phyloP scores from a whole-genome alignment of 1,139 yeast species.

The Candida sanyaensis region DNA sequence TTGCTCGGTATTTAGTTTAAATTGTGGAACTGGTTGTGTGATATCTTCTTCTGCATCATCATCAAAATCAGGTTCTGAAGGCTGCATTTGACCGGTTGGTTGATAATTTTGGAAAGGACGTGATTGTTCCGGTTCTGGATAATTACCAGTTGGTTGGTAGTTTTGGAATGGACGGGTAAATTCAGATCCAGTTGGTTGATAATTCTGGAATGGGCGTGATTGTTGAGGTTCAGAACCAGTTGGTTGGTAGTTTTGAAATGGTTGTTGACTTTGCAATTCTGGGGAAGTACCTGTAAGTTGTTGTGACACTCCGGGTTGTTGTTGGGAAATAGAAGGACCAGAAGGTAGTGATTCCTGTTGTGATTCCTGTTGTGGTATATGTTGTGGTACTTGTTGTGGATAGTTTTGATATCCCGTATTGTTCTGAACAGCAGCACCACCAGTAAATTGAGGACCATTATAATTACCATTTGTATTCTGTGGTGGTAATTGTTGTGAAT shows the following conservation, averaged over 20 bases:
- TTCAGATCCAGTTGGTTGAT: background rate
- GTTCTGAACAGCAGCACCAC: background rate
- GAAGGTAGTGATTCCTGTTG: slow-evolving; percentile 7
- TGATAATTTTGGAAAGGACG: slow-evolving; percentile 2
- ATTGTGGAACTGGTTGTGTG: slow-evolving; percentile 3
- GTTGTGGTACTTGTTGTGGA: slow-evolving; percentile 10
- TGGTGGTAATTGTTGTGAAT: slow-evolving; percentile 2
- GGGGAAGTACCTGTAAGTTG: slow-evolving; percentile 4
- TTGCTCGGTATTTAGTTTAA: background rate
- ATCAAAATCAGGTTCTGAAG: slow-evolving; percentile 13
- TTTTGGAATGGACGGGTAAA: slow-evolving; percentile 3
- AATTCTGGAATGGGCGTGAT: background rate
- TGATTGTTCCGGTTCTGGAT: background rate
- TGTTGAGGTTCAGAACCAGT: slow-evolving; percentile 4
- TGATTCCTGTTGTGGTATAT: too few relatives aligned
- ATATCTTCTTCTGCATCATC: slow-evolving; percentile 6
- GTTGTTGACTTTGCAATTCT: slow-evolving; percentile 1
- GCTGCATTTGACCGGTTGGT: slow-evolving; percentile 6
- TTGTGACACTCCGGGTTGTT: slow-evolving; percentile 4
- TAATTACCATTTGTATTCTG: slow-evolving; percentile 3
- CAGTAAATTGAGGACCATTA: slow-evolving; percentile 1
- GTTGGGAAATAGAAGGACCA: slow-evolving; percentile 5
- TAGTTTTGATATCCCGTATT: slow-evolving; percentile 7
- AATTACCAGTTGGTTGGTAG: slow-evolving; percentile 3
- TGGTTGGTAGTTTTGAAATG: slow-evolving; percentile 1